Evolutionary conservation across 257 asterid genomes (phyloP).

Genomic region (Parsonsia alboflavescens): DNA sequence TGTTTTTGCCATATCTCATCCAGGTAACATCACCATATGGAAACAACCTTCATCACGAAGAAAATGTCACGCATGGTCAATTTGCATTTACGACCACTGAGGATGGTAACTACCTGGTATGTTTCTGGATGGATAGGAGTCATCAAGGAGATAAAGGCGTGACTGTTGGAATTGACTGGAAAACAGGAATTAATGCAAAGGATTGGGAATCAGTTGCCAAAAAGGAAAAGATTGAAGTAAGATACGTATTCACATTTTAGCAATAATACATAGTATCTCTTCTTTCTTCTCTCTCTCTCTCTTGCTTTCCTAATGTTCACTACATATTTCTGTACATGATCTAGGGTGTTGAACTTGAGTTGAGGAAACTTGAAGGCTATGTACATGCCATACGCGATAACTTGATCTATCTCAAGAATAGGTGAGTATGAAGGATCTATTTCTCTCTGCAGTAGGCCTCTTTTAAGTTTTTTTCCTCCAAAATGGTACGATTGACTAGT

Average conservation of each 20-base stretch:
- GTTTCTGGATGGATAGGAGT: slow-evolving; percentile 45
- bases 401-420: slow-evolving; percentile 37
- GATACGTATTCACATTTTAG: slow-evolving; percentile 7
- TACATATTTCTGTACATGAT: neutral
- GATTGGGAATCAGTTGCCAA: slow-evolving; percentile 86
- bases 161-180: slow-evolving; percentile 78
- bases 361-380: slow-evolving; percentile 63
- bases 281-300: neutral
- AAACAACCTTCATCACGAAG: slow-evolving; percentile 48
- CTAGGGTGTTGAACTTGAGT: slow-evolving; percentile 77
- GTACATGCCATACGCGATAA: slow-evolving; percentile 55
- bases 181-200: slow-evolving; percentile 66
- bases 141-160: slow-evolving; percentile 36
- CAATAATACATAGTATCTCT: neutral
- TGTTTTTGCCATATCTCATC: slow-evolving; percentile 3
- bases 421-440: slow-evolving; percentile 27
- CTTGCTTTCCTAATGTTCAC: neutral
- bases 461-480: too few species aligned
- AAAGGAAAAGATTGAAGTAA: slow-evolving; percentile 82
- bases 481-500: neutral
- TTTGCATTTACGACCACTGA: slow-evolving; percentile 79
- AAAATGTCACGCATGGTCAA: slow-evolving; percentile 63
- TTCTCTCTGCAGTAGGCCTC: slow-evolving; percentile 2
- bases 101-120: slow-evolving; percentile 66
- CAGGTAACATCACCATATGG: slow-evolving; percentile 90